Base-by-base conservation (phyloP, 768 basidiomycete species). In the Psilocybe tampanensis region DNA sequence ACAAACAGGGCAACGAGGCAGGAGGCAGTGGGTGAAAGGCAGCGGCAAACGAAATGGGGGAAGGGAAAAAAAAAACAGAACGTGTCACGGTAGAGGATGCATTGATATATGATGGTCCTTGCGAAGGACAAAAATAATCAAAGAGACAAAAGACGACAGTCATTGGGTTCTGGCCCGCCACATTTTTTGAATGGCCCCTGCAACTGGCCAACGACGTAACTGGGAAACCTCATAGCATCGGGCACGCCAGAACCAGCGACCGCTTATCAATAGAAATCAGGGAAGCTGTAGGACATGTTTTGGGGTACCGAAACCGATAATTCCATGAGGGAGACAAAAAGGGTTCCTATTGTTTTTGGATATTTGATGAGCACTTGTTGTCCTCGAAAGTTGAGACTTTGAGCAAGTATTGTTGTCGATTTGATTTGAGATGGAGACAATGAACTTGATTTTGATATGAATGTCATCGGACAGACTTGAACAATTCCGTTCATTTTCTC, bases 271-370 rank as follows among this genome's bases (percentile, higher is more conserved):
- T 48, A 18, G 8, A 2, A 22, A 48, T 48, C 47, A 48, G 26
- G 36, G 24, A 48, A 23, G 29, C 47, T 48, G 9, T 9, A 19
- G 3, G n/a, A 48, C 29, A 33, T 33, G 32, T 48, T 48, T 48
- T 48, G 29, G 44, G 47, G 17, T 23, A 48, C 45, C 23, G 45
- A 33, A 24, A 48, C 29, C 13, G n/a, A 48, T 48, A 48, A 32
- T 32, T 48, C 47, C 47, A 48, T 48, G 47, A 48, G 47, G 47
- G 17, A 48, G 29, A 48, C 47, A 48, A 48, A 48, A 48, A 33
- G 29, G 17, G 12, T 6, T 13, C 29, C 29, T 32, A 48, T 48
- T 48, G 47, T 48, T 45, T 29, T 48, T n/a, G n/a, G 26, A n/a
- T 9, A 13, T 48, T 18, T 5, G 29, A 33, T 32, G 22, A 15